These are phyloP conservation scores for Suillus spraguei DNA, from an alignment of 768 basidiomycete species.

Conservation along the genomic window DNA sequence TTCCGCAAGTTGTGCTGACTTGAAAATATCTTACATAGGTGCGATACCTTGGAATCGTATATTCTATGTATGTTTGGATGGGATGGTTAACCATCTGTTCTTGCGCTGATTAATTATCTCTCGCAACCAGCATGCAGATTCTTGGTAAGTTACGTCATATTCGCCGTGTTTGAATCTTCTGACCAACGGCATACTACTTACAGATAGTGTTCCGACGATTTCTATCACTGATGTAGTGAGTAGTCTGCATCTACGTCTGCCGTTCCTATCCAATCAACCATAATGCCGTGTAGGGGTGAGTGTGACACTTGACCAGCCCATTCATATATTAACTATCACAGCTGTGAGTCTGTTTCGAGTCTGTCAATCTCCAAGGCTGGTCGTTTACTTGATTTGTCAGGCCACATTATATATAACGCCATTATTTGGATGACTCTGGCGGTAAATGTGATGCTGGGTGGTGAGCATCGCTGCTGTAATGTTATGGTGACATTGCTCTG, in stretches of 20 bases:
- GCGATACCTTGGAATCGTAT: not conserved
- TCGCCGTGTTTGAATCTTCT: not conserved
- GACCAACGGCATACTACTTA: not conserved
- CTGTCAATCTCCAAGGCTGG: not conserved
- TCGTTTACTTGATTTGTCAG: not conserved
- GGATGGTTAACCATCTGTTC: not conserved
- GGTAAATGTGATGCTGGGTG: not conserved
- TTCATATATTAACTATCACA: not conserved
- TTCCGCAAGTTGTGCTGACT: not conserved
- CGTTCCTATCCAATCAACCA: not conserved
- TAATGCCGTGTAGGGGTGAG: not conserved
- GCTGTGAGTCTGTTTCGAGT: not conserved
- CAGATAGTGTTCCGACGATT: not conserved
- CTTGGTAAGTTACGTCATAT: not conserved
- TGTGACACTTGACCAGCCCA: not conserved
- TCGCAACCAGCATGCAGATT: not conserved
- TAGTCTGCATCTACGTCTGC: not conserved
- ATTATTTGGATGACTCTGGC: slow-evolving; percentile 2
- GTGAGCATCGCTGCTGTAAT: not conserved
- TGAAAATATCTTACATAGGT: not conserved
- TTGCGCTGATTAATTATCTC: not conserved
- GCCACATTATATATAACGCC: not conserved
- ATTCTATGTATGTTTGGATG: not conserved
- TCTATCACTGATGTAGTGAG: not conserved
- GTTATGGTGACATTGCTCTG: not conserved